These are phyloP conservation scores for Malassezia furfur DNA, from an alignment of 1,284 basidiomycete genomes.

Conservation along the genomic window DNA sequence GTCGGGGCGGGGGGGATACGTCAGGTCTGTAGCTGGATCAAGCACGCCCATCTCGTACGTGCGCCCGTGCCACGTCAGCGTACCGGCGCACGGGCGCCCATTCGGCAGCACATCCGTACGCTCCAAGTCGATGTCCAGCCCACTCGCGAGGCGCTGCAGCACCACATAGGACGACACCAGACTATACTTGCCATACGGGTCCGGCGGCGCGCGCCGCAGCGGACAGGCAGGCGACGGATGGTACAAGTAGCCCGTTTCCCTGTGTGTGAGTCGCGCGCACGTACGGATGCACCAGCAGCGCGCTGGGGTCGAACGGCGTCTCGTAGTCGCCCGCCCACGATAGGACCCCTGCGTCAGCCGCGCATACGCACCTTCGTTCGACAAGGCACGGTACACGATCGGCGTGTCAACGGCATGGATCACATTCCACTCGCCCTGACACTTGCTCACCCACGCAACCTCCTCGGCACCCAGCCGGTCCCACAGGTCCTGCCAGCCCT, in stretches of 20 bases:
- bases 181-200: conserved; percentile 14
- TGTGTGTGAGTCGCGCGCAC: not conserved
- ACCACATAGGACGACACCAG: conserved; percentile 14
- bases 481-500: conserved; percentile 4
- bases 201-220: not conserved
- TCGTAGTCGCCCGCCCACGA: conserved; percentile 14
- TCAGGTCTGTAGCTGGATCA: not conserved
- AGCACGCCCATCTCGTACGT: not conserved
- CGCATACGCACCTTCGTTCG: not conserved
- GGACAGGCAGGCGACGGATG: conserved; percentile 12
- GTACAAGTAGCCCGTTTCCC: conserved; percentile 14
- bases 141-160: conserved; percentile 9
- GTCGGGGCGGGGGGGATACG: not conserved
- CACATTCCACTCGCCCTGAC: conserved; percentile 42
- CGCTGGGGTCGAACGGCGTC: not conserved
- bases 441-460: conserved; percentile 41
- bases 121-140: conserved; percentile 14
- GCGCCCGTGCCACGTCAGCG: conserved; percentile 1
- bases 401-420: conserved; percentile 41
- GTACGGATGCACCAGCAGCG: conserved; percentile 18
- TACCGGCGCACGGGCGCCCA: conserved; percentile 4
- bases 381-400: conserved; percentile 43
- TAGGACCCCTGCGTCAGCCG: conserved; percentile 5
- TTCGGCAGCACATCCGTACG: not conserved
- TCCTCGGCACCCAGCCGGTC: conserved; percentile 22